Evolutionary conservation across 176 grass and related monocot genomes (phyloP).

Genomic region (Avena eriantha): DNA sequence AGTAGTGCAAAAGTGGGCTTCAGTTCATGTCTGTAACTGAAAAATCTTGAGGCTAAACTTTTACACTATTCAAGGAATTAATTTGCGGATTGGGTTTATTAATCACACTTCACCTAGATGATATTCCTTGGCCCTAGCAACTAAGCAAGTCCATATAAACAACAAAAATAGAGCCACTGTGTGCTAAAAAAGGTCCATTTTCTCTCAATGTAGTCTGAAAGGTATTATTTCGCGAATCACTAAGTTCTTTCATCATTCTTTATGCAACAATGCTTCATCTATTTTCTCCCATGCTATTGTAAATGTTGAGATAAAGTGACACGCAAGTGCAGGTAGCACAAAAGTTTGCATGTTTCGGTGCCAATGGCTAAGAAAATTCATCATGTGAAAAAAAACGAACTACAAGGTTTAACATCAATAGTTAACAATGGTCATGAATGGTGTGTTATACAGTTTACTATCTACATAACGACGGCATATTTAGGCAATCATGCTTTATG

Average conservation of each 20-base stretch:
- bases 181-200: not conserved
- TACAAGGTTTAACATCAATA: not conserved
- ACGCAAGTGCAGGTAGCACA: not conserved
- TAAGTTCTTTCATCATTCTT: not conserved
- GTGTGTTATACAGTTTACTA: too few relatives aligned
- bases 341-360: not conserved
- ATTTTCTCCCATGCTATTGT: not conserved
- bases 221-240: not conserved
- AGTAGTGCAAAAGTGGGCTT: not conserved
- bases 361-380: not conserved
- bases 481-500: too few relatives aligned
- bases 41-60: not conserved
- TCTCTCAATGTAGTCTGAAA: not conserved
- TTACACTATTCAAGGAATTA: not conserved
- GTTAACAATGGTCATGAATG: too few relatives aligned
- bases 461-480: too few relatives aligned
- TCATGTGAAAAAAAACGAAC: not conserved
- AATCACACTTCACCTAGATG: not conserved
- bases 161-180: not conserved
- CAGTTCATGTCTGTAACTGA: not conserved
- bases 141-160: not conserved
- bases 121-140: not conserved
- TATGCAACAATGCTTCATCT: too few relatives aligned
- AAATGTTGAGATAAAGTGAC: not conserved
- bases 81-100: not conserved